Conservation (phyloP, 345 rosid species). For the Acer campestre region DNA sequence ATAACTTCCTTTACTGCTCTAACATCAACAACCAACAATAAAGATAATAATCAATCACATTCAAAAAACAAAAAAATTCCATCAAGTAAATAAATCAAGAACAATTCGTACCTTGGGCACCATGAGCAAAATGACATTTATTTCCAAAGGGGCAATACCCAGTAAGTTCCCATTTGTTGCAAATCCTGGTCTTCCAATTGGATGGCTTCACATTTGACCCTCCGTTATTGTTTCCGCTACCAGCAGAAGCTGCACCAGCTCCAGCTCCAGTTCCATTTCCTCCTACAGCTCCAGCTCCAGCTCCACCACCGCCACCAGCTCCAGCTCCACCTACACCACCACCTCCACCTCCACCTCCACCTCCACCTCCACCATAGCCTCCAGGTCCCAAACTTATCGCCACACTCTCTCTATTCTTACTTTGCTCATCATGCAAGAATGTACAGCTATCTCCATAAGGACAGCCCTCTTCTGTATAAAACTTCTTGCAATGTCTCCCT, state of each 20-base stretch:
- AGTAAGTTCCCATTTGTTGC: constrained; percentile 96
- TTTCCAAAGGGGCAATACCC: constrained; percentile 96
- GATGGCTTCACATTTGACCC: constrained; percentile 68
- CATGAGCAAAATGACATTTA: constrained; percentile 98
- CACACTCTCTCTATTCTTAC: constrained; percentile 92
- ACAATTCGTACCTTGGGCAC: constrained; percentile 63
- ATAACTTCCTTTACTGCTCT: neutral
- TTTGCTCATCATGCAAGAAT: constrained; percentile 87
- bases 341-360: constrained; percentile 13
- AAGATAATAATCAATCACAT: constrained; percentile 2
- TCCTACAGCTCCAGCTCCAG: neutral
- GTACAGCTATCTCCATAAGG: constrained; percentile 95
- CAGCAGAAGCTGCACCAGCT: constrained; percentile 33
- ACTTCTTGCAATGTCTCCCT: constrained; percentile 97
- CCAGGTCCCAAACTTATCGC: constrained; percentile 96
- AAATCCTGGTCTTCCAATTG: constrained; percentile 97
- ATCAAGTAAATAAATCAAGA: neutral
- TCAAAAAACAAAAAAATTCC: neutral
- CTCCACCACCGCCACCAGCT: constrained; percentile 13
- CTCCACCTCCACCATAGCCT: constrained; percentile 65
- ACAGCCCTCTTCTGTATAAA: constrained; percentile 92
- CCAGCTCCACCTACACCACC: neutral
- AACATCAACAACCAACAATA: constrained; percentile 2
- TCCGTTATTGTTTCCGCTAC: constrained; percentile 38
- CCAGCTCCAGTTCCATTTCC: neutral